These are phyloP conservation scores for Amanita subjunquillea DNA, from an alignment of 768 basidiomycete genomes.

Conservation along the genomic window DNA sequence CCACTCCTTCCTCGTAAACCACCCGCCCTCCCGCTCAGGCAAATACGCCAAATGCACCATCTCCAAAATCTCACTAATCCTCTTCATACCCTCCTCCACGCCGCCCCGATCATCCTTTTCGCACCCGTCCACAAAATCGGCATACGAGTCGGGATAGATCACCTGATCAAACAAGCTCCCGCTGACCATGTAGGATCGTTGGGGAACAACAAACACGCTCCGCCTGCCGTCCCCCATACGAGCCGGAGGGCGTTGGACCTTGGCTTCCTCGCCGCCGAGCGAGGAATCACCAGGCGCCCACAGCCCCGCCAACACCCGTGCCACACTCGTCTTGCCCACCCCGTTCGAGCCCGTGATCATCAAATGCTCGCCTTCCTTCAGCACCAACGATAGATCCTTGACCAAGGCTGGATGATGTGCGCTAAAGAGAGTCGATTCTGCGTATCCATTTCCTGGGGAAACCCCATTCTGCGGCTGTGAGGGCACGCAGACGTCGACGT, in stretches of 20 bases:
- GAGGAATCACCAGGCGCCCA: slow-evolving; percentile 58
- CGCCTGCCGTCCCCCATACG: slow-evolving; percentile 26
- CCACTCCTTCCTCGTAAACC: slow-evolving; percentile 90
- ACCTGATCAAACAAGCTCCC: slow-evolving; percentile 89
- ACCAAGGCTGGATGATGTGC: slow-evolving; percentile 38
- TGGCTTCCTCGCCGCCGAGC: not conserved
- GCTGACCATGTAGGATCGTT: slow-evolving; percentile 85
- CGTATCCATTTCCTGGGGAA: slow-evolving; percentile 3
- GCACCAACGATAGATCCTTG: slow-evolving; percentile 50
- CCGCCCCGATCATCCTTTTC: not conserved
- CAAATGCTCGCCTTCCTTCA: slow-evolving; percentile 71
- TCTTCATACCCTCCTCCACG: slow-evolving; percentile 48
- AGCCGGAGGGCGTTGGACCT: slow-evolving; percentile 4
- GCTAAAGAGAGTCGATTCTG: not conserved
- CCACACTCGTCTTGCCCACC: slow-evolving; percentile 85
- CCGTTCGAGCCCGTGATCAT: slow-evolving; percentile 94
- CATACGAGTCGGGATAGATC: slow-evolving; percentile 85
- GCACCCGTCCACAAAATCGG: slow-evolving; percentile 43
- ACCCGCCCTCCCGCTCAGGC: slow-evolving; percentile 81
- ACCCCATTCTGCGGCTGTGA: not conserved
- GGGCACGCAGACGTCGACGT: slow-evolving; percentile 69
- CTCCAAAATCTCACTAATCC: slow-evolving; percentile 69
- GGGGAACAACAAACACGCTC: slow-evolving; percentile 81
- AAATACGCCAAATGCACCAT: slow-evolving; percentile 80
- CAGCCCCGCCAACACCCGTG: slow-evolving; percentile 79